Evolutionary conservation across 192 early-diverging fungal species (phyloP).

Genomic region (Linnemannia zychae): DNA sequence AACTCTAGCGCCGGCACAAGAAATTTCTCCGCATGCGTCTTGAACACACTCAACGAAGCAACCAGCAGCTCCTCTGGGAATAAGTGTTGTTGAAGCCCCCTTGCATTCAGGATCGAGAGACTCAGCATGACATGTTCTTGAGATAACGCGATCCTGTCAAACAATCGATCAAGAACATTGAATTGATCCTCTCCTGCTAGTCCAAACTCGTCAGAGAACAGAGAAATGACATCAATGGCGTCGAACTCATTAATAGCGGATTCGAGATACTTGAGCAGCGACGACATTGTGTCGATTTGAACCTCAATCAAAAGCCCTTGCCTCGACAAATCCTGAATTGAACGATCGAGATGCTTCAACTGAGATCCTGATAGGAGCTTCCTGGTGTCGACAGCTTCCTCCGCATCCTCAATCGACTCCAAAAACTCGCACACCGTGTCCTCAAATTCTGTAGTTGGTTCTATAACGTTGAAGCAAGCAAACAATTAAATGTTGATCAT

Average conservation of each 20-base stretch:
- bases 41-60: constrained; percentile 23
- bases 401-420: background rate
- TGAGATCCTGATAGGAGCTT: background rate
- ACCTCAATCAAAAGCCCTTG: constrained; percentile 5
- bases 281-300: constrained; percentile 17
- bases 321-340: background rate
- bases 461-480: background rate
- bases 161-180: background rate
- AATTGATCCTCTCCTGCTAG: background rate
- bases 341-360: constrained; percentile 15
- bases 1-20: constrained; percentile 33
- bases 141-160: constrained; percentile 8
- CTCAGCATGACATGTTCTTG: constrained; percentile 31
- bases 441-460: constrained; percentile 7
- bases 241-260: constrained; percentile 15
- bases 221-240: background rate
- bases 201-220: background rate
- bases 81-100: constrained; percentile 24
- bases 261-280: constrained; percentile 26
- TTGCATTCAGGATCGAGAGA: constrained; percentile 17
- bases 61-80: constrained; percentile 44
- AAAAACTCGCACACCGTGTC: constrained; percentile 7
- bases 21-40: constrained; percentile 28
- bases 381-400: constrained; percentile 2
- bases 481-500: background rate